phyloP scores from a whole-genome alignment of 192 early-diverging fungal genomes.

The Phycomyces nitens region DNA sequence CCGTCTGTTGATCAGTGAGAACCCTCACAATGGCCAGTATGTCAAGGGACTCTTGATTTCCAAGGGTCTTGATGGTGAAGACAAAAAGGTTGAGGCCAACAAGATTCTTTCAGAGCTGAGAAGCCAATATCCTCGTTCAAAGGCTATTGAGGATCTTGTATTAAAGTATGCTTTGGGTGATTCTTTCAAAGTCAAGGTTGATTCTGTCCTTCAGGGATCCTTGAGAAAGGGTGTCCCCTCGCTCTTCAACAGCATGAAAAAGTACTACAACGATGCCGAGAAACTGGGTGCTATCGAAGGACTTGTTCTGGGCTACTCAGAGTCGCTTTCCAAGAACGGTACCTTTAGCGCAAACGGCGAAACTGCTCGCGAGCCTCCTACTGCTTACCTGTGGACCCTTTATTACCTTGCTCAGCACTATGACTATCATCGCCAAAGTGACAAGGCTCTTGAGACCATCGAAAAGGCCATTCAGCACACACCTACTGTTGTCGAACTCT shows the following conservation, averaged over 20 bases:
- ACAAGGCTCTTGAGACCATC: conserved; percentile 72
- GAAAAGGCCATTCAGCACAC: conserved; percentile 81
- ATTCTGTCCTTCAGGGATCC: conserved; percentile 63
- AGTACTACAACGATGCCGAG: conserved; percentile 57
- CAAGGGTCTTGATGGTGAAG: conserved; percentile 41
- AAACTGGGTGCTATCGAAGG: conserved; percentile 70
- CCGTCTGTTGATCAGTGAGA: conserved; percentile 68
- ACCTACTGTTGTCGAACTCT: conserved; percentile 87
- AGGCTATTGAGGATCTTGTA: conserved; percentile 72
- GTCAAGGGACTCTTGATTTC: conserved; percentile 60
- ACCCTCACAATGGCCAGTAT: conserved; percentile 78
- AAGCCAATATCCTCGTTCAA: conserved; percentile 71
- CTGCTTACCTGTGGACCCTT: conserved; percentile 81
- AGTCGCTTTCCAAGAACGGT: conserved; percentile 43
- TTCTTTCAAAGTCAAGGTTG: conserved; percentile 57
- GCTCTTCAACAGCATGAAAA: conserved; percentile 79
- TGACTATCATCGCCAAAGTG: conserved; percentile 69
- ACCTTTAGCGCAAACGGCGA: conserved; percentile 40
- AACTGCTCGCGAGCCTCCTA: conserved; percentile 54
- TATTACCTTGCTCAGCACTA: conserved; percentile 90
- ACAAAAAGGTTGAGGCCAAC: conserved; percentile 6
- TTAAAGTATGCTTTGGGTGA: conserved; percentile 73
- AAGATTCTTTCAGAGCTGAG: conserved; percentile 18
- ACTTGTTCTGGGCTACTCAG: conserved; percentile 61
- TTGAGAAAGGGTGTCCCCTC: conserved; percentile 95